phyloP scores from a whole-genome alignment of 208 protist species.

The Strigomonas culicis region DNA sequence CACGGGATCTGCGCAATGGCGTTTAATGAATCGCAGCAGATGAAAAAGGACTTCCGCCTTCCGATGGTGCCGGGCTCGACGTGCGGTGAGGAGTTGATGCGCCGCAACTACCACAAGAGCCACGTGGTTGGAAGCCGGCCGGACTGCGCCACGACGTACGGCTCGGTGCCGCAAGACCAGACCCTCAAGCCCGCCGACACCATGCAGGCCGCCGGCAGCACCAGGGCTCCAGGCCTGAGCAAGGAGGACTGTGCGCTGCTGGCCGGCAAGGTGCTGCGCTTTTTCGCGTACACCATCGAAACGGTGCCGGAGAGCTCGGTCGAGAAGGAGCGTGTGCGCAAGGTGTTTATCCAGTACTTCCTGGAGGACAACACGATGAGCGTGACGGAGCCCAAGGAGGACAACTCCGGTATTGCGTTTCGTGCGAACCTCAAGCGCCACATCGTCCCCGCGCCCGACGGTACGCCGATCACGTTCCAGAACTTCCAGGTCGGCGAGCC shows the following conservation, averaged over 20 bases:
- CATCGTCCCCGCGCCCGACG: slow-evolving; percentile 77
- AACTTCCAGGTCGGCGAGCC: slow-evolving; percentile 87
- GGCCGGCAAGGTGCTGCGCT: slow-evolving; percentile 87
- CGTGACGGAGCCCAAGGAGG: slow-evolving; percentile 88
- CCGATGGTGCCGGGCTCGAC: slow-evolving; percentile 88
- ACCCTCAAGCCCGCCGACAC: slow-evolving; percentile 27
- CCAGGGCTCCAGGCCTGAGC: slow-evolving; percentile 7
- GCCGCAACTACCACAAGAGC: slow-evolving; percentile 81
- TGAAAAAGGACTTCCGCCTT: slow-evolving; percentile 89
- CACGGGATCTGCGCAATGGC: slow-evolving; percentile 36
- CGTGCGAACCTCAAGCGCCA: slow-evolving; percentile 90
- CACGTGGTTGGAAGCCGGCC: slow-evolving; percentile 46
- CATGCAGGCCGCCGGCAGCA: slow-evolving; percentile 8
- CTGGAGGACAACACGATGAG: slow-evolving; percentile 97
- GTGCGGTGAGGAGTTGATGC: slow-evolving; percentile 88
- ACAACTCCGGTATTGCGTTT: slow-evolving; percentile 96
- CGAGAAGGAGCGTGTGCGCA: slow-evolving; percentile 91
- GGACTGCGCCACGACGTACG: slow-evolving; percentile 45
- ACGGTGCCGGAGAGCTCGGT: slow-evolving; percentile 90
- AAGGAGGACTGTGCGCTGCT: slow-evolving; percentile 31
- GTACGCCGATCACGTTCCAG: slow-evolving; percentile 69
- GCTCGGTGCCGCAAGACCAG: slow-evolving; percentile 54
- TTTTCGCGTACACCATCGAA: slow-evolving; percentile 95
- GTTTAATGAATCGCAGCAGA: slow-evolving; percentile 64
- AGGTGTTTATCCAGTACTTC: slow-evolving; percentile 90